Evolutionary conservation across 768 basidiomycete species (phyloP), one percentile per base, ranked within the genome.

Genomic region (Tulasnella sp.): DNA sequence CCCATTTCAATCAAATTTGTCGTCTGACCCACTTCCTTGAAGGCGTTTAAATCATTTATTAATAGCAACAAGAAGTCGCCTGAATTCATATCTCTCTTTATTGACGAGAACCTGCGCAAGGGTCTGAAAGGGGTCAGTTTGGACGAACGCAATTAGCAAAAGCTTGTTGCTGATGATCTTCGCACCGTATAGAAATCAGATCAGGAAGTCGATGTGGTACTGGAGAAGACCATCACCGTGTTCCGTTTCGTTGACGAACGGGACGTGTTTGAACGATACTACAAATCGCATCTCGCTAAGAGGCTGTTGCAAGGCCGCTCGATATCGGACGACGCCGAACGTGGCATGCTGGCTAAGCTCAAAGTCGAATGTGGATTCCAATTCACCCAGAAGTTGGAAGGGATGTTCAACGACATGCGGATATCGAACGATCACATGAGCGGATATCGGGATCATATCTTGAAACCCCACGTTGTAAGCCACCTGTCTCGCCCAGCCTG

Each of bases 371-470:
- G 88, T 66, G 94, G 94, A 5, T 85, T 84, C 65, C 91, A 94
- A 68, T 99, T 98, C 71, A 98, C 96, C 1, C 91, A 94, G 72
- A 93, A 93, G 70, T 75, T 98, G 66, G 93, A 99, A 70, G 93
- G 93, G 60, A 99, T 99, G 94, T 96, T 99, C 80, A 79, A 90
- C 64, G 94, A 98, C 68, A 92, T 99, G 83, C 88, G 83, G 66
- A 70, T 93, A 27, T 94, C 91, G 4, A 71, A 74, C 19, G 96
- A 99, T 58, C 83, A 82, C 15, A 87, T 86, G 78, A 74, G 78
- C 34, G 80, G 79, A 3, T 99, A 92, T 69, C 79, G 79, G 80
- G 68, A 70, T 12, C 69, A 73, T 68, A 70, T 92, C 25, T 74
- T 75, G 48, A 79, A 76, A 63, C 79, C 73, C 2, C 38, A 44